A percentile compares a stretch with the other conserved stretches of the same genome.
Conservation (phyloP, 2,329 filamentous ascomycete species). For the Fusarium sulawesiense region DNA sequence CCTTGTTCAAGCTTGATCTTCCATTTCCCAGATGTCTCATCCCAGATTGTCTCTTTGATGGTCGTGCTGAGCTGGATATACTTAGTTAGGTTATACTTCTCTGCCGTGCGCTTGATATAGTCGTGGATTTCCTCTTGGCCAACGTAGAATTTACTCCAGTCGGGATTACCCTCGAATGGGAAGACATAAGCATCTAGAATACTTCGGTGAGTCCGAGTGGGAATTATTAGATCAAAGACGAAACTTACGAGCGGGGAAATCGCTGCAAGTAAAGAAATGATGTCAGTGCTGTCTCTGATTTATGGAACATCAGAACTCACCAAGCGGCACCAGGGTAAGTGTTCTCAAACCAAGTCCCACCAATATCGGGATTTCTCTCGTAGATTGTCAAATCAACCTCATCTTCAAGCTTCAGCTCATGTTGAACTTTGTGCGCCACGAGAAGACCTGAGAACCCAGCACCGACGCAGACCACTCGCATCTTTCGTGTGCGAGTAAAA, state of each 20-base stretch:
- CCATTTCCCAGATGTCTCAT: conserved; percentile 2
- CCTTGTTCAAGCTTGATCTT: conserved; percentile 12
- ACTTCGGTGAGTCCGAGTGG: not conserved
- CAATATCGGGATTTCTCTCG: conserved; percentile 1
- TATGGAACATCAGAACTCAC: not conserved
- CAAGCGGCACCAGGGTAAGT: conserved; percentile 15
- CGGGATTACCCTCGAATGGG: conserved; percentile 4
- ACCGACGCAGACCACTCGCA: conserved; percentile 7
- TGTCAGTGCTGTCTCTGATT: not conserved
- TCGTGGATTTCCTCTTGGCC: not conserved
- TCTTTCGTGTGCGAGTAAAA: conserved; percentile 4
- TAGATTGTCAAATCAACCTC: conserved; percentile 3
- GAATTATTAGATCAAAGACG: fast-evolving
- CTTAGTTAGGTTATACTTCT: conserved; percentile 7
- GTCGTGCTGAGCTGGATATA: conserved; percentile 3
- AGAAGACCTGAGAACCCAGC: conserved; percentile 9
- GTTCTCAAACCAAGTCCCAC: conserved; percentile 17
- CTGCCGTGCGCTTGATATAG: conserved; percentile 4
- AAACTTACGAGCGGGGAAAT: conserved; percentile 5
- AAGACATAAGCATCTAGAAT: conserved; percentile 6
- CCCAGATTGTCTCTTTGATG: conserved; percentile 8
- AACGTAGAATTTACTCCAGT: conserved; percentile 8
- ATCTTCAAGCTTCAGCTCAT: conserved; percentile 3
- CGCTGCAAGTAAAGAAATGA: not conserved
- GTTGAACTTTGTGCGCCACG: conserved; percentile 12